Conservation (phyloP, 306 rosid species). For the Corylus avellana region DNA sequence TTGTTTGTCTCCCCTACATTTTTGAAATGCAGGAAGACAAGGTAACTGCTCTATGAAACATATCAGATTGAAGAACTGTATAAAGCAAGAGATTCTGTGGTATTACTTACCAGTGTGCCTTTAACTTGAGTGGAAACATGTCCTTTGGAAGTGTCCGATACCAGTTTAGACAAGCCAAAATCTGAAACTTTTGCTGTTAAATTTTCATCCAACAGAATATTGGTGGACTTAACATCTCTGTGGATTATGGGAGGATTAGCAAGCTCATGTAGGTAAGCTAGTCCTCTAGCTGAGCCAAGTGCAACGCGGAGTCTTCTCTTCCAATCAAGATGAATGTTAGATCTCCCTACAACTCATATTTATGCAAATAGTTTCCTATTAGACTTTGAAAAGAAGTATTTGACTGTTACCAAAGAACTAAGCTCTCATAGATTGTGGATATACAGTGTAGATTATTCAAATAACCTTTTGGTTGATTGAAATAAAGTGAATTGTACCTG, state of each 20-base stretch:
- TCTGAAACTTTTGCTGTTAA: conserved; percentile 93
- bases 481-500: conserved; percentile 46
- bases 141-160: conserved; percentile 70
- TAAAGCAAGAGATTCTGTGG: neutral
- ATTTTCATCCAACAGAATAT: conserved; percentile 77
- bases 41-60: too few species aligned
- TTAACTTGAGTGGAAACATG: conserved; percentile 95
- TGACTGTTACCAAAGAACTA: neutral
- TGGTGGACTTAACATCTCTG: conserved; percentile 83
- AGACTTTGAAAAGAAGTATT: conserved; percentile 7
- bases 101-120: conserved; percentile 78
- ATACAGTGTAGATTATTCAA: neutral
- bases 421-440: neutral
- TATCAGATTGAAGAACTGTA: too few species aligned
- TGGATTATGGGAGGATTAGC: conserved; percentile 97
- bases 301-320: conserved; percentile 90
- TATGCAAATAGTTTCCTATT: conserved; percentile 2
- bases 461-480: neutral
- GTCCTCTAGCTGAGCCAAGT: conserved; percentile 95
- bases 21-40: too few species aligned
- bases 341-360: conserved; percentile 58
- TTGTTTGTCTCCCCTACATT: too few species aligned
- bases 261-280: conserved; percentile 91
- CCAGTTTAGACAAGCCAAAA: conserved; percentile 91
- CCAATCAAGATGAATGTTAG: conserved; percentile 84